Conservation (phyloP, 345 rosid genomes). For the Lepidium aucheri region DNA sequence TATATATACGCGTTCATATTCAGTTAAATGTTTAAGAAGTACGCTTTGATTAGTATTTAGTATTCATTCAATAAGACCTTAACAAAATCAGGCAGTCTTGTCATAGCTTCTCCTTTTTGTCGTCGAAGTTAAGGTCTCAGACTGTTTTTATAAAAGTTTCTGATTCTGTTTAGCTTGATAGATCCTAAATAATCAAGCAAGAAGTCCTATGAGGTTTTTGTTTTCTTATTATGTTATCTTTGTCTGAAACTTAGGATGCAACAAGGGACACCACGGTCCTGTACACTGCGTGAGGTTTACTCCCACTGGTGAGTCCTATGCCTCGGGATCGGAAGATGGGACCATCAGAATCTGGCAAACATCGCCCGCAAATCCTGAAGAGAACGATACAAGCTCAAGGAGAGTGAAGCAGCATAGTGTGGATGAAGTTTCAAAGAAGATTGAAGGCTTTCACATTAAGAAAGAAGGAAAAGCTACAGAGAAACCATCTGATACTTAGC, state of each 20-base stretch:
- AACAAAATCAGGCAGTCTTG: background rate
- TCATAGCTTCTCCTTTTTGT: background rate
- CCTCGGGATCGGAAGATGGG: slow-evolving; percentile 98
- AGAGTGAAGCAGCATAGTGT: slow-evolving; percentile 36
- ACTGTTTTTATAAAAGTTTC: background rate
- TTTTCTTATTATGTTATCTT: background rate
- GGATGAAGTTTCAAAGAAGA: slow-evolving; percentile 39
- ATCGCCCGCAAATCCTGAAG: slow-evolving; percentile 29
- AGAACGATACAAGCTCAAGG: slow-evolving; percentile 28
- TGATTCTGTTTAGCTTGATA: background rate
- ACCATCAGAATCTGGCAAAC: slow-evolving; percentile 61
- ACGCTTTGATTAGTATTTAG: background rate
- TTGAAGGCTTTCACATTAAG: slow-evolving; percentile 38
- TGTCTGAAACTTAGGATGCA: slow-evolving; percentile 52
- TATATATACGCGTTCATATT: background rate
- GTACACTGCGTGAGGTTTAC: slow-evolving; percentile 90
- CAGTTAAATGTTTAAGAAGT: background rate
- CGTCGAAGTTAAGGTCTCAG: background rate
- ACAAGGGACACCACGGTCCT: slow-evolving; percentile 99
- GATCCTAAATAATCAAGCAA: background rate
- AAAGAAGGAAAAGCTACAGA: slow-evolving; percentile 35
- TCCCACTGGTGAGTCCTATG: slow-evolving; percentile 90
- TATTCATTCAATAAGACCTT: background rate
- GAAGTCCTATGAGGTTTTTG: background rate
- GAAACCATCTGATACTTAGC: slow-evolving; percentile 21